A percentile compares a stretch with the other conserved stretches of the same genome.
These are phyloP conservation scores for Mycena alexandri DNA, from an alignment of 768 basidiomycete genomes.

Conservation along the genomic window DNA sequence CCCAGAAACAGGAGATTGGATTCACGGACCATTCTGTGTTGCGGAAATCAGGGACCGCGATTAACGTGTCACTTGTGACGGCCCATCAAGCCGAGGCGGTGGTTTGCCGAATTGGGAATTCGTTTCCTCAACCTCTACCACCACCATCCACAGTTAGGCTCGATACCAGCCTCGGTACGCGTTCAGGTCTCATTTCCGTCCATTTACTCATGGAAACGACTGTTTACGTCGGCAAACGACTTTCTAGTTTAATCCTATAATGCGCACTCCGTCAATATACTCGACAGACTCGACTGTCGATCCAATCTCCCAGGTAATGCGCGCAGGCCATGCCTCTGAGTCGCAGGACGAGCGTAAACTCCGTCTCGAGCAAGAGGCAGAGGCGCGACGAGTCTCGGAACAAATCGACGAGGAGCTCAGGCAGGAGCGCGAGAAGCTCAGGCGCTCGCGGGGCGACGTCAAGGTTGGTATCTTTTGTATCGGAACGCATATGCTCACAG, in stretches of 20 bases:
- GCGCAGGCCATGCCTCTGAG: slow-evolving; percentile 73
- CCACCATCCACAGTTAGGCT: slow-evolving; percentile 45
- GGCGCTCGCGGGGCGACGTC: slow-evolving; percentile 79
- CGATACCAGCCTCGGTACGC: too few relatives aligned
- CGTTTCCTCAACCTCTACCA: slow-evolving; percentile 48
- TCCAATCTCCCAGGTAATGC: slow-evolving; percentile 74
- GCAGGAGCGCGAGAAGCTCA: slow-evolving; percentile 73
- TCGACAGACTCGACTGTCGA: slow-evolving; percentile 69
- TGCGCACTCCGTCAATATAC: slow-evolving; percentile 79
- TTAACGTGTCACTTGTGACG: too few relatives aligned
- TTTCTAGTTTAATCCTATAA: slow-evolving; percentile 29
- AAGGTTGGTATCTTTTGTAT: slow-evolving; percentile 59
- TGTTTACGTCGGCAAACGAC: too few relatives aligned
- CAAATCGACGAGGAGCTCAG: slow-evolving; percentile 86
- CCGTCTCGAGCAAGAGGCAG: slow-evolving; percentile 75
- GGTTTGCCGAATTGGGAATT: neutral
- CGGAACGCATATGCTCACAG: slow-evolving; percentile 54
- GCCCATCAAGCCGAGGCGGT: too few relatives aligned
- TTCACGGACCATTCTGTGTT: slow-evolving; percentile 32
- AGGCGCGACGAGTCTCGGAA: slow-evolving; percentile 83
- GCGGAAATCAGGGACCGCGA: neutral
- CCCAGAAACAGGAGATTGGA: slow-evolving; percentile 39
- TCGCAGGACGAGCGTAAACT: slow-evolving; percentile 71
- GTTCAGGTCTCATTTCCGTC: too few relatives aligned
- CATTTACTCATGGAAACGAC: too few relatives aligned